Evolutionary conservation across 768 basidiomycete species (phyloP).

Genomic region (Auriscalpium orientale): DNA sequence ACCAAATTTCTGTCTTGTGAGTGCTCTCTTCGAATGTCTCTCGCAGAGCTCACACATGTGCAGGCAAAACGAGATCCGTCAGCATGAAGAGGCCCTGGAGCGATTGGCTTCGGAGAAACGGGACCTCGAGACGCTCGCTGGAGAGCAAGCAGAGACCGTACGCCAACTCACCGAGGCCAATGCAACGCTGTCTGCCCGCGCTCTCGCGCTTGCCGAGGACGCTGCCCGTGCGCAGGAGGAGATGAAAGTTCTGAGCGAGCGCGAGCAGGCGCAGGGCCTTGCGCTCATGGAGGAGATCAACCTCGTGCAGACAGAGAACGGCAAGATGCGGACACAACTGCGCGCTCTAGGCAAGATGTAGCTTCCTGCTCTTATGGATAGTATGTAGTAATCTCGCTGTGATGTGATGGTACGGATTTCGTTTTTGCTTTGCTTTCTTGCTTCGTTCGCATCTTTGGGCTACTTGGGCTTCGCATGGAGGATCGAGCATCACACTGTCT

Average conservation of each 20-base stretch:
- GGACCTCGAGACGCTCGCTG: constrained; percentile 58
- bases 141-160: constrained; percentile 68
- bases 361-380: not conserved
- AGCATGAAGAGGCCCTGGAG: constrained; percentile 56
- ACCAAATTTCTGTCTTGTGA: constrained; percentile 52
- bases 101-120: constrained; percentile 53
- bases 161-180: constrained; percentile 74
- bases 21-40: constrained; percentile 18
- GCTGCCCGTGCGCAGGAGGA: constrained; percentile 62
- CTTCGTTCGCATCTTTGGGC: not conserved
- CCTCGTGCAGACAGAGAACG: constrained; percentile 73
- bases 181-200: constrained; percentile 62
- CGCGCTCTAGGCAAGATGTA: constrained; percentile 46
- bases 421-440: not conserved
- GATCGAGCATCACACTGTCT: not conserved
- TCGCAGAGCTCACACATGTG: not conserved
- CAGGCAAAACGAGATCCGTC: constrained; percentile 61
- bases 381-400: not conserved
- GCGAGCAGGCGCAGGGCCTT: constrained; percentile 76
- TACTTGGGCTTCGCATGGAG: not conserved
- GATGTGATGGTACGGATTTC: not conserved
- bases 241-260: constrained; percentile 54
- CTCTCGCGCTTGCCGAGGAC: constrained; percentile 65
- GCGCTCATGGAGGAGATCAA: constrained; percentile 87
- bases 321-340: constrained; percentile 60